Conservation (phyloP, 2,329 filamentous ascomycete species). For the Colletotrichum tamarilloi region DNA sequence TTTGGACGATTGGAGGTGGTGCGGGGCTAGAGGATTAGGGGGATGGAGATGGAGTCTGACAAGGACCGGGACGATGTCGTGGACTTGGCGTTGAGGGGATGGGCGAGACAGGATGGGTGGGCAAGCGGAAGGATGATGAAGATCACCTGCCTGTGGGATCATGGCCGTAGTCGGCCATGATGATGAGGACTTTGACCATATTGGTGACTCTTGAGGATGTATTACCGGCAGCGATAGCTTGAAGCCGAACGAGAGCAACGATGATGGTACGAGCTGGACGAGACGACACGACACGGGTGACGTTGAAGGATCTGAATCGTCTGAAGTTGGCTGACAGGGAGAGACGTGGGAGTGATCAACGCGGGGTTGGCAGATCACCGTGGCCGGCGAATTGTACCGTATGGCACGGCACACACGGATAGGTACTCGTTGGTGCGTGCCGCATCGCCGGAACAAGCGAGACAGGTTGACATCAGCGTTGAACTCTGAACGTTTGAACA, state of each 20-base stretch:
- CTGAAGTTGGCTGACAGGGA: not conserved
- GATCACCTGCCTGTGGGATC: conserved; percentile 60
- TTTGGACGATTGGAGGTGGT: not conserved
- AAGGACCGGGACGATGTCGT: not conserved
- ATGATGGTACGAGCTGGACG: not conserved
- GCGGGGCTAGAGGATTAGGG: not conserved
- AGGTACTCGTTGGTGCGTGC: conserved; percentile 43
- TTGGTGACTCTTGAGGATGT: not conserved
- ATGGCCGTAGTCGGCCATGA: conserved; percentile 67
- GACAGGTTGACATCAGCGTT: conserved; percentile 11
- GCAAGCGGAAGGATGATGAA: no score
- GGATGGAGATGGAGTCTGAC: not conserved
- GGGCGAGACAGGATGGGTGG: no score
- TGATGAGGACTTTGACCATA: conserved; percentile 54
- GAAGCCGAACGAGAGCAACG: not conserved
- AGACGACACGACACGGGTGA: not conserved
- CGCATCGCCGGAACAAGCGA: conserved; percentile 41
- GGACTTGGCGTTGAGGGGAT: not conserved
- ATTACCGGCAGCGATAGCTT: not conserved
- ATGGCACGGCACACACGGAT: conserved; percentile 37
- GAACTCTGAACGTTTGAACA: not conserved
- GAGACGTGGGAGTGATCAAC: conserved; percentile 2
- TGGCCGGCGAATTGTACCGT: not conserved
- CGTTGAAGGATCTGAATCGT: not conserved
- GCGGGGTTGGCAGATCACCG: conserved; percentile 14